Evolutionary conservation across 2,329 filamentous ascomycete genomes (phyloP).

Genomic region (Fusarium oxysporum): DNA sequence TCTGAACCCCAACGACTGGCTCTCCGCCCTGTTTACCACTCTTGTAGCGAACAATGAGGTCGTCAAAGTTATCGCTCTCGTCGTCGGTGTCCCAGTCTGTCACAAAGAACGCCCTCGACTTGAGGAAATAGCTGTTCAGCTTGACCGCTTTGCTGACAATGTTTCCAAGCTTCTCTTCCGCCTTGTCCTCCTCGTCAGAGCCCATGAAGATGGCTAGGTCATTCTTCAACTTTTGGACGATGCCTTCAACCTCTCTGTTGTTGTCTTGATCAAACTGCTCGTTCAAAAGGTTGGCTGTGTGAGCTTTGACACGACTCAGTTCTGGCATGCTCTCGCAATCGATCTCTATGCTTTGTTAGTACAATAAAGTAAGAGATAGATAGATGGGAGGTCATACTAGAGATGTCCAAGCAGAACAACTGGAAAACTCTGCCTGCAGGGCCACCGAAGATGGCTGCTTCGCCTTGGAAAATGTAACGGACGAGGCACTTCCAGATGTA

Average conservation of each 20-base stretch:
- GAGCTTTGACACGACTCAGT: slow-evolving; percentile 21
- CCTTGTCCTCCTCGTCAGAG: background rate
- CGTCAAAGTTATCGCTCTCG: background rate
- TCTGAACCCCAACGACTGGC: slow-evolving; percentile 4
- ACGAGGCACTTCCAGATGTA: slow-evolving; percentile 23
- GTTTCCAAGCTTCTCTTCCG: background rate
- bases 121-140: slow-evolving; percentile 17
- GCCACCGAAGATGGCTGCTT: slow-evolving; percentile 17
- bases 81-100: background rate
- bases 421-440: slow-evolving; percentile 15
- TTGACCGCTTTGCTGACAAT: slow-evolving; percentile 10
- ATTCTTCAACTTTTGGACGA: background rate
- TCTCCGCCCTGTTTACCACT: background rate
- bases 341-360: slow-evolving; percentile 12
- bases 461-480: slow-evolving; percentile 5
- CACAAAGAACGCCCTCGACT: slow-evolving; percentile 28
- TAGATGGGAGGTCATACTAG: background rate
- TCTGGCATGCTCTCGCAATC: slow-evolving; percentile 1
- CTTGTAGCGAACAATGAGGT: background rate
- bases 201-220: slow-evolving; percentile 23
- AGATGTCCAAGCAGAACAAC: slow-evolving; percentile 18
- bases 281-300: background rate
- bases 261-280: background rate
- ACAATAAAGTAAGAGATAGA: background rate
- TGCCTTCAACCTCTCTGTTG: background rate